These are phyloP conservation scores for Artemisia argyi DNA, from an alignment of 129 eudicot species.

Conservation along the genomic window DNA sequence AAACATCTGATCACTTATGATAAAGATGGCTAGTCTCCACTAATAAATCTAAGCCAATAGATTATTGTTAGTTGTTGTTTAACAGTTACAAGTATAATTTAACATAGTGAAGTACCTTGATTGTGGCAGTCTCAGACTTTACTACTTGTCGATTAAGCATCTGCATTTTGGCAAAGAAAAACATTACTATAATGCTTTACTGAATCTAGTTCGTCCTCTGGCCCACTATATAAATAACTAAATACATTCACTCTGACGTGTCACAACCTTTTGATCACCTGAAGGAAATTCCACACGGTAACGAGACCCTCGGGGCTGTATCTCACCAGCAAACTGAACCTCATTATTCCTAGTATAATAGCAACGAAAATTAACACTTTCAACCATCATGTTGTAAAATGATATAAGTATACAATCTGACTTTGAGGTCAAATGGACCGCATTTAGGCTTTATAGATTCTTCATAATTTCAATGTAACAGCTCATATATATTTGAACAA, in stretches of 20 bases:
- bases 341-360: conserved; percentile 71
- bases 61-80: neutral
- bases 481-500: too few species aligned
- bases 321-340: conserved; percentile 94
- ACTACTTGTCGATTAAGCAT: conserved; percentile 85
- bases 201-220: conserved; percentile 1
- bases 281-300: conserved; percentile 51
- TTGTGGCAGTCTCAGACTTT: conserved; percentile 82
- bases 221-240: neutral
- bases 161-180: conserved; percentile 49
- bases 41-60: conserved; percentile 4
- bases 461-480: too few species aligned
- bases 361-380: conserved; percentile 24
- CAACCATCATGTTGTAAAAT: conserved; percentile 30
- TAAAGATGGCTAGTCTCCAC: neutral
- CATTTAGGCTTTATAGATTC: neutral
- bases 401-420: neutral
- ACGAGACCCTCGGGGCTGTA: conserved; percentile 79
- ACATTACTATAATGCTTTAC: conserved; percentile 10
- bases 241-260: conserved; percentile 10
- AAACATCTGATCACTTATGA: neutral
- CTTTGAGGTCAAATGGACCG: neutral
- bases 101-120: conserved; percentile 53
- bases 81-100: neutral
- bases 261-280: conserved; percentile 75